These are phyloP conservation scores for Fusarium burgessii DNA, from an alignment of 2,329 filamentous ascomycete species.

Conservation along the genomic window DNA sequence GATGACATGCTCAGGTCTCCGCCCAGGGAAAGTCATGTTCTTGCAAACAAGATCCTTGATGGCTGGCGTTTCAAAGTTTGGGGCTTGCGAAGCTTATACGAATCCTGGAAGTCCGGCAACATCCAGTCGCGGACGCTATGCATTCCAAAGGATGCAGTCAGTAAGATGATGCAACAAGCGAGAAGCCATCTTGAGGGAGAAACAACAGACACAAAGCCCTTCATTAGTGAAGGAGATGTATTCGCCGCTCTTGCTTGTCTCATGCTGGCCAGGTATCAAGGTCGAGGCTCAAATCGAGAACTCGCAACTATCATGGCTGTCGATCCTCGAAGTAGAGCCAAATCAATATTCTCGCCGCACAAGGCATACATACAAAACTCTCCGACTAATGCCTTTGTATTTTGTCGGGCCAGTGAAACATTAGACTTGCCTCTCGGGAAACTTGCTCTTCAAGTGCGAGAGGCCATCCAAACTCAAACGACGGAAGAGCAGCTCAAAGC, in stretches of 20 bases:
- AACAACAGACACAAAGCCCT: rapidly evolving
- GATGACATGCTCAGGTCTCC: neutral
- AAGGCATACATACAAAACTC: slow-evolving; percentile 25
- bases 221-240: slow-evolving; percentile 17
- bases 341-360: slow-evolving; percentile 7
- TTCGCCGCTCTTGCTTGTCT: slow-evolving; percentile 12
- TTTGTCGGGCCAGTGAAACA: slow-evolving; percentile 1
- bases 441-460: slow-evolving; percentile 25
- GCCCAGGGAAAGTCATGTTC: neutral
- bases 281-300: neutral
- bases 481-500: slow-evolving; percentile 38
- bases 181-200: neutral
- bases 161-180: slow-evolving; percentile 4
- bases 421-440: slow-evolving; percentile 16
- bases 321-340: slow-evolving; percentile 19
- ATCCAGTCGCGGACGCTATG: slow-evolving; percentile 17
- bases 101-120: slow-evolving; percentile 14
- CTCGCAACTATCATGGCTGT: slow-evolving; percentile 21
- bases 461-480: slow-evolving; percentile 22
- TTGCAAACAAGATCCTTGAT: slow-evolving; percentile 15
- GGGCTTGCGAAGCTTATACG: slow-evolving; percentile 8
- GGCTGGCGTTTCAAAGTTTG: slow-evolving; percentile 18
- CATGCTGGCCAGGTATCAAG: slow-evolving; percentile 12
- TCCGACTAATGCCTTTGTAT: slow-evolving; percentile 14
- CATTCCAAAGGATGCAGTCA: neutral